These are phyloP conservation scores for Phaffomyces opuntiae DNA, from an alignment of 805 yeast genomes.

Conservation along the genomic window DNA sequence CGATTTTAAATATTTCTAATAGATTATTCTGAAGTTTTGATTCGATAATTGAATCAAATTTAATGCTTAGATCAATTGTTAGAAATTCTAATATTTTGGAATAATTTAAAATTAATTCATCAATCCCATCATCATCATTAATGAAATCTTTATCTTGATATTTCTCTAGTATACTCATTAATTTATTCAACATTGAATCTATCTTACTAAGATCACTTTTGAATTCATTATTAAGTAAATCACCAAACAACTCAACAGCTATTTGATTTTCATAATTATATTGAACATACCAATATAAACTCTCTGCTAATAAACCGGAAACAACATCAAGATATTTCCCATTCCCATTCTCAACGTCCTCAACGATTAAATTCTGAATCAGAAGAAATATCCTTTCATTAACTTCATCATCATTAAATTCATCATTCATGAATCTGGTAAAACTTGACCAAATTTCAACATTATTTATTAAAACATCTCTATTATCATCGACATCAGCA, in stretches of 20 bases:
- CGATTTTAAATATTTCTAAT: constrained; percentile 3
- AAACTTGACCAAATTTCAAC: constrained; percentile 5
- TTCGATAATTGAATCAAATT: constrained; percentile 9
- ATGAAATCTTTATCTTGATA: constrained; percentile 1
- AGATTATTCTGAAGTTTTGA: constrained; percentile 5
- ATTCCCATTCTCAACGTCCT: constrained; percentile 7
- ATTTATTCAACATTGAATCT: constrained; percentile 6
- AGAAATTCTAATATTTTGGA: constrained; percentile 15
- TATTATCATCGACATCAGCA: constrained; percentile 21
- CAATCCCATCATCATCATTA: constrained; percentile 22
- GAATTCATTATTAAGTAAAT: not conserved
- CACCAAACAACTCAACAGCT: constrained; percentile 1
- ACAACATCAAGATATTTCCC: constrained; percentile 7
- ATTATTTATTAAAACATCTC: constrained; percentile 9
- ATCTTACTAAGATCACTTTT: constrained; percentile 5
- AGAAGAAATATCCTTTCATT: constrained; percentile 14
- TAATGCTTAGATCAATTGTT: constrained; percentile 12
- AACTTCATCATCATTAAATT: constrained; percentile 18
- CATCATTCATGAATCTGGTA: constrained; percentile 9
- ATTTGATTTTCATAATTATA: constrained; percentile 1
- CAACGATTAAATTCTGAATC: constrained; percentile 16
- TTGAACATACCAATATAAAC: constrained; percentile 8
- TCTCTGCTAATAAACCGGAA: constrained; percentile 8
- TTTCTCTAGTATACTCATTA: not conserved
- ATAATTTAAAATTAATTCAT: constrained; percentile 13